Evolutionary conservation across 257 asterid genomes (phyloP).

Genomic region (Primulina tabacum): DNA sequence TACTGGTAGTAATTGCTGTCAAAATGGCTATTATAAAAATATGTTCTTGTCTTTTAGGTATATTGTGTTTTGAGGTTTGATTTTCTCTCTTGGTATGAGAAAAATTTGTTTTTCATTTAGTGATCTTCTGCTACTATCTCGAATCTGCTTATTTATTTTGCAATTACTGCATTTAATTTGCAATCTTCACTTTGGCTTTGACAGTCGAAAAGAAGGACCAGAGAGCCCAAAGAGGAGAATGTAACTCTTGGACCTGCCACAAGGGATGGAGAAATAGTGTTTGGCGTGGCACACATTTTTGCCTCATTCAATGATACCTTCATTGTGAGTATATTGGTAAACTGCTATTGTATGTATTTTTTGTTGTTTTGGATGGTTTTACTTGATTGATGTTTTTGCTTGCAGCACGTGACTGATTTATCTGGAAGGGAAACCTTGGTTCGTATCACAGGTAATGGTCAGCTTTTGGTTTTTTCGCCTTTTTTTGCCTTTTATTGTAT

Average conservation of each 20-base stretch:
- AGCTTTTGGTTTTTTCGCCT: not conserved
- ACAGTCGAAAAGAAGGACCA: constrained; percentile 72
- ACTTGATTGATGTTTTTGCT: not conserved
- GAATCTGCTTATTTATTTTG: too few species aligned
- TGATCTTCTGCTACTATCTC: not conserved
- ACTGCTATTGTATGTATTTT: not conserved
- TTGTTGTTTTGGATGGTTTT: not conserved
- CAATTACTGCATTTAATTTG: not conserved
- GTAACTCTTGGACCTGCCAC: constrained; percentile 78
- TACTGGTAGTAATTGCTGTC: not conserved
- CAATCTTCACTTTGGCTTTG: not conserved
- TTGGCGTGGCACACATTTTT: constrained; percentile 89
- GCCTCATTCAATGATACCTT: constrained; percentile 93
- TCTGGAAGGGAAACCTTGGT: constrained; percentile 93
- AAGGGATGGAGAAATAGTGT: constrained; percentile 73
- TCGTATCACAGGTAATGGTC: constrained; percentile 67
- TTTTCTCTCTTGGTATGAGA: not conserved
- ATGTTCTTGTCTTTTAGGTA: not conserved
- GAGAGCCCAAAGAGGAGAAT: constrained; percentile 85
- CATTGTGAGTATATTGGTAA: constrained; percentile 44
- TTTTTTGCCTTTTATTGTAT: not conserved
- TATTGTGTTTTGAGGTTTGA: too few species aligned
- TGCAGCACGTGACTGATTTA: constrained; percentile 92
- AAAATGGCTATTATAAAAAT: too few species aligned
- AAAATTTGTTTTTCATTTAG: not conserved